Evolutionary conservation across 2,329 filamentous ascomycete species (phyloP), one percentile per base, ranked within the genome.

Genomic region (Salinomyces thailandicus): DNA sequence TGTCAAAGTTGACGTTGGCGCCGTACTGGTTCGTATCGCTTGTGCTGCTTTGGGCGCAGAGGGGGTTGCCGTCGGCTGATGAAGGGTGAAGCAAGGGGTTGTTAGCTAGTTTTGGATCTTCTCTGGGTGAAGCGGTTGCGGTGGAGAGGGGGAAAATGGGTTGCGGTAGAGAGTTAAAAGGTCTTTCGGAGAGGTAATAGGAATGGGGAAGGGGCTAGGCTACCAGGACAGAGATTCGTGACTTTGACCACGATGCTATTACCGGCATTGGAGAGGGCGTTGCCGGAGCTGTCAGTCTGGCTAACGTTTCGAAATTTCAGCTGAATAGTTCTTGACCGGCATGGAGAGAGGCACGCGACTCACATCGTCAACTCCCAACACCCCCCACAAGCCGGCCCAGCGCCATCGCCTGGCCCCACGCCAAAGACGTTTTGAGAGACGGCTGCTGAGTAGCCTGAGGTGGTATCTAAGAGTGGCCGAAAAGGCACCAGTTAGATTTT

Each of bases 1-100:
- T 48, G 38, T 64, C 33, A 44, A 64, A 62, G 46, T 64, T 60
- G 34, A 62, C 51, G 22, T 61, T 57, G 8, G 55, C 60, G 4
- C 62, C 62, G 43, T 60, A 61, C 44, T 51, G 55, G 43, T 62
- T 63, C 3, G 54, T 55, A 3, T 45, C 50, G 7, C 39, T 38
- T 1, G 60, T 43, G 4, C 46, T 47, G 6, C 42, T 47, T 49
- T 61, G 57, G 4, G 57, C 37, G 43, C 62, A 65, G 13, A 63
- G 45, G 13, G 57, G 51, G 39, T 65, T 65, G 2, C 58, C 58
- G 2, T 46, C 18, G 1, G 52, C 54, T 6, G 28, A 9, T 2
- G 2, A 26, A 12, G 11, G n/a, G n/a, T n/a, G n/a, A n/a, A n/a
- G n/a, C n/a, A n/a, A n/a, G n/a, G n/a, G n/a, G n/a, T n/a, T 18